A percentile compares a stretch with the other conserved stretches of the same genome.
Evolutionary conservation across 2,329 filamentous ascomycete species (phyloP).

Genomic region (Tympanopsis confertula): DNA sequence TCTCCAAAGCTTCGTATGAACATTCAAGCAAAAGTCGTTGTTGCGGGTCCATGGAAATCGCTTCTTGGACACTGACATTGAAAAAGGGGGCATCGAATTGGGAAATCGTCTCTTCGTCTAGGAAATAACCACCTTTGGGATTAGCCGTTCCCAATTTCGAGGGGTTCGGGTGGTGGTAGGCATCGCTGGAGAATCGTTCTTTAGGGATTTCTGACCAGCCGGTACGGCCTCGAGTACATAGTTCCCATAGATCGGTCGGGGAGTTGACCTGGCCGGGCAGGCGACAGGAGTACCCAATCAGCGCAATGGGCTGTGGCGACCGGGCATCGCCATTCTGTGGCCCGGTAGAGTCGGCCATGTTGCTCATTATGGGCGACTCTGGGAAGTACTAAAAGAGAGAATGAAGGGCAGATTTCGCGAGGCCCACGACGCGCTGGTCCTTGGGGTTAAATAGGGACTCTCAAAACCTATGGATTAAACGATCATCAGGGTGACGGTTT

Average conservation of each 20-base stretch:
- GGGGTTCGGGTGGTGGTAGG: background rate
- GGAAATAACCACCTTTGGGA: background rate
- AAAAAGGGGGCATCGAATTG: background rate
- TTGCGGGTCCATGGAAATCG: background rate
- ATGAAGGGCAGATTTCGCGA: too few relatives aligned
- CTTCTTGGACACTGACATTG: background rate
- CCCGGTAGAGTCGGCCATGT: too few relatives aligned
- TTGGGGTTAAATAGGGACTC: too few relatives aligned
- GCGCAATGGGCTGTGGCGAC: background rate
- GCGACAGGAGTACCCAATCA: background rate
- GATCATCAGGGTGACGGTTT: too few relatives aligned
- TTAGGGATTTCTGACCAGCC: background rate
- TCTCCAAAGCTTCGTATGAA: background rate
- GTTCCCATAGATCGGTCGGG: background rate
- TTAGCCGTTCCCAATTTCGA: background rate
- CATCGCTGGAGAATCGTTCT: background rate
- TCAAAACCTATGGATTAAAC: too few relatives aligned
- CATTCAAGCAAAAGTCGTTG: background rate
- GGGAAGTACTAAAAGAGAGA: too few relatives aligned
- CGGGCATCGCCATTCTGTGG: too few relatives aligned
- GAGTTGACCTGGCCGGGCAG: background rate
- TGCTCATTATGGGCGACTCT: too few relatives aligned
- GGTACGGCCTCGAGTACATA: background rate
- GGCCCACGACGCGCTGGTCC: too few relatives aligned
- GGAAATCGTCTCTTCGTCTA: background rate